Conservation (phyloP, 768 basidiomycete species). For the Tylopilus cervinicoccineus region DNA sequence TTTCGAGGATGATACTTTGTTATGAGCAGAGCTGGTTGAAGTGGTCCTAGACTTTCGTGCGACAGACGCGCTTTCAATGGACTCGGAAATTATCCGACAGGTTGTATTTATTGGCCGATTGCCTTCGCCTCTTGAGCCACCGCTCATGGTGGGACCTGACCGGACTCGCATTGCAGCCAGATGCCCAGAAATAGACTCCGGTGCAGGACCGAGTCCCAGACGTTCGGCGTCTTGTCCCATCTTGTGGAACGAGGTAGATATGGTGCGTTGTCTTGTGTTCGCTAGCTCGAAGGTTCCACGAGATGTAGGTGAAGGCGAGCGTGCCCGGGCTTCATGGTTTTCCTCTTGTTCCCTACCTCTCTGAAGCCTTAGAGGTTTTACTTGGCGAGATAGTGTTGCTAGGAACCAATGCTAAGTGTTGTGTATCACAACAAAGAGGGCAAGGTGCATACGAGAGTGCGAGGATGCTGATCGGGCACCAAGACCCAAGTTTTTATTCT, state of each 20-base stretch:
- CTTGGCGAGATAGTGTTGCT: slow-evolving; percentile 11
- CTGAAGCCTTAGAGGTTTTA: slow-evolving; percentile 14
- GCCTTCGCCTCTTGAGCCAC: neutral
- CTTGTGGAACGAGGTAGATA: slow-evolving; percentile 13
- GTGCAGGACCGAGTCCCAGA: slow-evolving; percentile 18
- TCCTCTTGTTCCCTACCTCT: slow-evolving; percentile 8
- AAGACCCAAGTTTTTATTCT: slow-evolving; percentile 18
- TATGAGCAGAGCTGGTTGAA: neutral
- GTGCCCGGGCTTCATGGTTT: neutral
- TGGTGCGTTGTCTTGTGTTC: slow-evolving; percentile 9
- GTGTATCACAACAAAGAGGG: neutral
- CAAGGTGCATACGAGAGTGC: slow-evolving; percentile 20
- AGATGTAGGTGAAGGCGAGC: slow-evolving; percentile 5
- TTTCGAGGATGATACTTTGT: slow-evolving; percentile 10
- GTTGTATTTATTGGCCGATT: neutral
- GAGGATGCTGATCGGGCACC: slow-evolving; percentile 7
- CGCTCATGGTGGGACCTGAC: slow-evolving; percentile 12
- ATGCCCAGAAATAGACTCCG: slow-evolving; percentile 29
- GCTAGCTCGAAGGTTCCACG: neutral
- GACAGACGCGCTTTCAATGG: slow-evolving; percentile 4
- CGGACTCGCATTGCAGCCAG: slow-evolving; percentile 19
- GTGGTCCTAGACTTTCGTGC: slow-evolving; percentile 3
- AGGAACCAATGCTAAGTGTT: slow-evolving; percentile 2
- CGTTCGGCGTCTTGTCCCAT: slow-evolving; percentile 2
- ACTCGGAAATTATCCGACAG: slow-evolving; percentile 22